Percentiles rank a stretch among this genome's conserved stretches.
These are phyloP conservation scores for Lactarius sanguifluus DNA, from an alignment of 768 basidiomycete species.

Conservation along the genomic window DNA sequence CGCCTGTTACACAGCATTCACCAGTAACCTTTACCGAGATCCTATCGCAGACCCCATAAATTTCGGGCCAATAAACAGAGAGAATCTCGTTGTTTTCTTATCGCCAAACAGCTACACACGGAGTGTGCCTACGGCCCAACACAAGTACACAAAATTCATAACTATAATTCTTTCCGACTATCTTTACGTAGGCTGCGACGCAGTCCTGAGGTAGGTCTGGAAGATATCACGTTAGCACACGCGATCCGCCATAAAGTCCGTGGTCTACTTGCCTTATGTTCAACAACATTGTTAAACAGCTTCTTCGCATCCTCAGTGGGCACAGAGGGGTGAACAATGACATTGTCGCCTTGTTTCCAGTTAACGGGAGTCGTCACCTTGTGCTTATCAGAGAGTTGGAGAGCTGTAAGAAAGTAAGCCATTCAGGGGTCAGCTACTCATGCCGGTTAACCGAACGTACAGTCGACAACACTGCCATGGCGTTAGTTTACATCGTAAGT, in stretches of 20 bases:
- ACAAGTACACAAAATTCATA: constrained; percentile 17
- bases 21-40: neutral
- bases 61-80: neutral
- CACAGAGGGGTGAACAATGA: constrained; percentile 88
- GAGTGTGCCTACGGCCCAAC: constrained; percentile 5
- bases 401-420: constrained; percentile 43
- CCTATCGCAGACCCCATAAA: neutral
- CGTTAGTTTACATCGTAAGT: neutral
- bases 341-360: constrained; percentile 92
- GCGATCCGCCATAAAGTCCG: neutral
- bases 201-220: constrained; percentile 88
- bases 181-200: constrained; percentile 45
- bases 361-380: constrained; percentile 88
- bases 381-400: constrained; percentile 89
- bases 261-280: constrained; percentile 63
- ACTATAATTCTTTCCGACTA: constrained; percentile 21
- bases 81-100: neutral
- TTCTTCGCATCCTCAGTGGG: constrained; percentile 86
- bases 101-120: neutral
- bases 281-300: constrained; percentile 80
- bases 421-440: constrained; percentile 32
- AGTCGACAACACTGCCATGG: constrained; percentile 72
- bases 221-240: constrained; percentile 6
- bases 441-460: constrained; percentile 30
- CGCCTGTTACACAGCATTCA: too few species aligned